Evolutionary conservation across 1,139 yeast species (phyloP).

Genomic region (Suhomyces bolitotheri): DNA sequence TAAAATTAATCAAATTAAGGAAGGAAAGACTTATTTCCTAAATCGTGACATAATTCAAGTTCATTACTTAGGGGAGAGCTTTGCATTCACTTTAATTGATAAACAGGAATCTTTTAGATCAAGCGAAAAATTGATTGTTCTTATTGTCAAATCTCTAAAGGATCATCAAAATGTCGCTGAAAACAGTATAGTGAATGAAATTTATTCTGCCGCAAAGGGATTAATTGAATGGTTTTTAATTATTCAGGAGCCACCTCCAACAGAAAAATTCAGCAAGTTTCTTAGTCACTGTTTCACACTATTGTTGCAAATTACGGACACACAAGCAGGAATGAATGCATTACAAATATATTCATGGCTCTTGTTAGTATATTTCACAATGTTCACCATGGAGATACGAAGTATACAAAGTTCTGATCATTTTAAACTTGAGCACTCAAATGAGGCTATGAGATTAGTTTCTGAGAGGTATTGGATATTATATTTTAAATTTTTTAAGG

Average conservation of each 20-base stretch:
- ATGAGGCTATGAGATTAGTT: neutral
- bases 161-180: constrained; percentile 2
- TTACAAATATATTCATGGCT: constrained; percentile 25
- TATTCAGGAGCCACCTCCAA: constrained; percentile 28
- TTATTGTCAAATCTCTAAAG: constrained; percentile 10
- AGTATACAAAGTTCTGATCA: neutral
- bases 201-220: constrained; percentile 24
- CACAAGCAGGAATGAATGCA: constrained; percentile 3
- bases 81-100: constrained; percentile 29
- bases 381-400: constrained; percentile 8
- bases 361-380: constrained; percentile 23
- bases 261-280: constrained; percentile 14
- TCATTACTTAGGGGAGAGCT: constrained; percentile 22
- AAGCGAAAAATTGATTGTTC: constrained; percentile 18
- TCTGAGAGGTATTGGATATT: constrained; percentile 14
- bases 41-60: constrained; percentile 23
- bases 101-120: constrained; percentile 21
- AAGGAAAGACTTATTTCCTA: constrained; percentile 26
- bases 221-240: constrained; percentile 37
- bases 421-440: neutral
- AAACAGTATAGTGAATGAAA: constrained; percentile 11
- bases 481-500: constrained; percentile 11
- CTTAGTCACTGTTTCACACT: constrained; percentile 18
- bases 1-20: constrained; percentile 22
- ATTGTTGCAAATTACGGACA: constrained; percentile 8